Evolutionary conservation across 106 monocot genomes (phyloP).

Genomic region (Platanthera guangdongensis): DNA sequence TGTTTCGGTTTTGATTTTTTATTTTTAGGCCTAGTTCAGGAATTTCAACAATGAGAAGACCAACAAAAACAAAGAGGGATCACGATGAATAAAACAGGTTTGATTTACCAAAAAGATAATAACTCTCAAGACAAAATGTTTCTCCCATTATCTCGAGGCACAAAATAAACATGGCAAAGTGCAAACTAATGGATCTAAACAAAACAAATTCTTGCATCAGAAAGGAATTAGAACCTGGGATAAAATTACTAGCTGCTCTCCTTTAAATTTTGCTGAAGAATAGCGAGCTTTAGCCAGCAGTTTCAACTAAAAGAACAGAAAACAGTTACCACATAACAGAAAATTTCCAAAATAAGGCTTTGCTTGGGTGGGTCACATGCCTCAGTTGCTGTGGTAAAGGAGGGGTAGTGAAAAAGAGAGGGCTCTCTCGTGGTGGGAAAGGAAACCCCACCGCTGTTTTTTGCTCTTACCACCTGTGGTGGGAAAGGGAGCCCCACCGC

Average conservation of each 20-base stretch:
- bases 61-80: no score
- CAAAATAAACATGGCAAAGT: not conserved
- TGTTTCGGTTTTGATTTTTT: no score
- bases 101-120: not conserved
- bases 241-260: slow-evolving; percentile 81
- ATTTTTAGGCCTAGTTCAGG: no score
- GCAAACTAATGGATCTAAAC: not conserved
- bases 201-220: not conserved
- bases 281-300: slow-evolving; percentile 88
- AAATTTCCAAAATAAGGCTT: not conserved
- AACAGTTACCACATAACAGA: not conserved
- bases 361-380: no score
- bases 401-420: no score
- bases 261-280: slow-evolving; percentile 81
- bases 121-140: not conserved
- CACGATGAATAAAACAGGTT: no score
- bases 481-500: no score
- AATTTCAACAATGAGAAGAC: no score
- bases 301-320: slow-evolving; percentile 50
- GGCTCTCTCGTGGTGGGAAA: no score
- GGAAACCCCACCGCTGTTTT: no score
- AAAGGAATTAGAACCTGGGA: slow-evolving; percentile 58
- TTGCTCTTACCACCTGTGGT: no score
- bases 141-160: not conserved
- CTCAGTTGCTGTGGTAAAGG: no score